Evolutionary conservation across 2,329 filamentous ascomycete species (phyloP).

Genomic region (Nigrograna mackinnonii): DNA sequence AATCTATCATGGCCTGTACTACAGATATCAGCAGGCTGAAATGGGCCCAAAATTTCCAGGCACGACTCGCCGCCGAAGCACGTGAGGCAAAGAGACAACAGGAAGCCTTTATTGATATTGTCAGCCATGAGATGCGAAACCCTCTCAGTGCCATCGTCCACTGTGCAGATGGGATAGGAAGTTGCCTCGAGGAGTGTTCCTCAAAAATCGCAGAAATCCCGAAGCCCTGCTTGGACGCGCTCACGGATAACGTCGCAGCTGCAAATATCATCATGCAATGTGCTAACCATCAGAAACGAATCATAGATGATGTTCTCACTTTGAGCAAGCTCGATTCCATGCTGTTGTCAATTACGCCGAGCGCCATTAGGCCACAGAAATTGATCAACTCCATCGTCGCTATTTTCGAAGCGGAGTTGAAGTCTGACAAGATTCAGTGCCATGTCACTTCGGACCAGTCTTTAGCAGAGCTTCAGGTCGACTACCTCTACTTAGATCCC

Average conservation of each 20-base stretch:
- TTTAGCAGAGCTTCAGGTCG: conserved; percentile 37
- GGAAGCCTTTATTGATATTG: conserved; percentile 44
- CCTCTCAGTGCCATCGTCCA: conserved; percentile 49
- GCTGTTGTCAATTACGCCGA: conserved; percentile 47
- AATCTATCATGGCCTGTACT: conserved; percentile 41
- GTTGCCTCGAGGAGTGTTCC: conserved; percentile 34
- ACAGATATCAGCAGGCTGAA: conserved; percentile 44
- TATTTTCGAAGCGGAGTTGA: conserved; percentile 44
- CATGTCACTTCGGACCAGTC: conserved; percentile 40
- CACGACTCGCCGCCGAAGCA: conserved; percentile 39
- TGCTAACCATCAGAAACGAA: conserved; percentile 51
- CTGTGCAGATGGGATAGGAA: conserved; percentile 47
- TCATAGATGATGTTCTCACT: conserved; percentile 53
- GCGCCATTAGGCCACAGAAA: conserved; percentile 39
- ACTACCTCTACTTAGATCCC: conserved; percentile 46
- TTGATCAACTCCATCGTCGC: conserved; percentile 39
- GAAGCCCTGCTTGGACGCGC: conserved; percentile 22
- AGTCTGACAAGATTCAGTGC: conserved; percentile 33
- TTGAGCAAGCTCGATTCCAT: conserved; percentile 50
- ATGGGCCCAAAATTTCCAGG: conserved; percentile 43
- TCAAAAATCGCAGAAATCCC: conserved; percentile 23
- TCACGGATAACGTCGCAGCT: conserved; percentile 35
- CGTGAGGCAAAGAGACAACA: conserved; percentile 43
- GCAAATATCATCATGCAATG: conserved; percentile 50
- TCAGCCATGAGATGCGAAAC: conserved; percentile 51